A percentile compares a stretch with the other conserved stretches of the same genome.
phyloP scores from a whole-genome alignment of 495 filamentous ascomycete species.

The Hypomontagnella submonticulosa region DNA sequence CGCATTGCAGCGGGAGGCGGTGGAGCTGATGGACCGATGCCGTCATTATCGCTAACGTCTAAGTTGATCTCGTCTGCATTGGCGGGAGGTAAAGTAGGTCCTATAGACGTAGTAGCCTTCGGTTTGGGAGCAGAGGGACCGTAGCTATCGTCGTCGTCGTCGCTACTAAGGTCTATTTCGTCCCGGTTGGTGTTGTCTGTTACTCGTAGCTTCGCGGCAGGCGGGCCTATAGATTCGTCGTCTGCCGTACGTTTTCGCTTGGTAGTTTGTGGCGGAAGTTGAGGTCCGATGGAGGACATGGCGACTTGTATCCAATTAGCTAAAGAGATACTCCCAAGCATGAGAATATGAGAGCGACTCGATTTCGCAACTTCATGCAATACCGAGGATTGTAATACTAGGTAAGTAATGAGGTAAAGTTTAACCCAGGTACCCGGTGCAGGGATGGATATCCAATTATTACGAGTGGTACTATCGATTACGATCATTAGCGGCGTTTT shows the following conservation, averaged over 20 bases:
- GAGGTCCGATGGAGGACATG: slow-evolving; percentile 63
- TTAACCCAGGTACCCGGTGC: too few relatives aligned
- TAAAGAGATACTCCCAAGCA: too few relatives aligned
- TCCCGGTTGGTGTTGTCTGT: slow-evolving; percentile 47
- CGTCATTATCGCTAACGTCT: slow-evolving; percentile 43
- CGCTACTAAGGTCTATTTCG: slow-evolving; percentile 49
- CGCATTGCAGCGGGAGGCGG: slow-evolving; percentile 13
- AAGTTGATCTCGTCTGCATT: slow-evolving; percentile 39
- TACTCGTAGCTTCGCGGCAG: slow-evolving; percentile 52
- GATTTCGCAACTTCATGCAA: too few relatives aligned
- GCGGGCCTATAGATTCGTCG: slow-evolving; percentile 52
- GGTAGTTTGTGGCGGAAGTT: slow-evolving; percentile 61
- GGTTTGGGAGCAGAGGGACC: slow-evolving; percentile 47
- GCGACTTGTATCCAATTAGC: slow-evolving; percentile 2
- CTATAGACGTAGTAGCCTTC: slow-evolving; percentile 28
- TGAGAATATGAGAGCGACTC: too few relatives aligned
- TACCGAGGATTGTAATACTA: background rate
- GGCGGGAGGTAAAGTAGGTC: slow-evolving; percentile 38
- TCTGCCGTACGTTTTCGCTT: slow-evolving; percentile 64
- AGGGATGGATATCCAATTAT: too few relatives aligned
- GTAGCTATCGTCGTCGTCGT: slow-evolving; percentile 51
- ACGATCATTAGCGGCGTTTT: slow-evolving; percentile 1
- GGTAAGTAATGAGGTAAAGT: background rate
- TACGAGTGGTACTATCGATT: too few relatives aligned
- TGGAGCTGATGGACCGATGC: slow-evolving; percentile 34